Evolutionary conservation across 2,329 filamentous ascomycete species (phyloP).

Genomic region (Diaporthe sp.): DNA sequence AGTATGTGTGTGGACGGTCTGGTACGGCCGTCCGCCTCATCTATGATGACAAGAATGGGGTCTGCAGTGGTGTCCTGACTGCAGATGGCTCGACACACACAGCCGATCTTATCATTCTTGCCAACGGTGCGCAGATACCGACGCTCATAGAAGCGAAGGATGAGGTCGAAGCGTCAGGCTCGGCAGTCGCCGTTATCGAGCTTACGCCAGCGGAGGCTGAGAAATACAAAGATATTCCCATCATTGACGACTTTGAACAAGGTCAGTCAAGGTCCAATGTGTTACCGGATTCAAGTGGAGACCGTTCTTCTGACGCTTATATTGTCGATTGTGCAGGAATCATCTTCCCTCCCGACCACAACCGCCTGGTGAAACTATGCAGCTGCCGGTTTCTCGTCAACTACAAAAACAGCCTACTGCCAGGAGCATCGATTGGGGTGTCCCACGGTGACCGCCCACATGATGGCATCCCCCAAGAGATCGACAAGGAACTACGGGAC

Average conservation of each 20-base stretch:
- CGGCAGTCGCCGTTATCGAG: background rate
- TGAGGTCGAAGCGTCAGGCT: conserved; percentile 64
- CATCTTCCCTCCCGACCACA: background rate
- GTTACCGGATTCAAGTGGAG: rapidly evolving
- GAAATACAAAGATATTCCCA: background rate
- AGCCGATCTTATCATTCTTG: conserved; percentile 73
- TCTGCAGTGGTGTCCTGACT: conserved; percentile 63
- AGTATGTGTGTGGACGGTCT: background rate
- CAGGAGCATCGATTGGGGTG: background rate
- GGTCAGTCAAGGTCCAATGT: background rate
- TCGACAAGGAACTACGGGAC: conserved; percentile 63
- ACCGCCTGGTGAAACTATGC: background rate
- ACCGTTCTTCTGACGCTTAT: background rate
- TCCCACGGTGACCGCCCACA: conserved; percentile 10
- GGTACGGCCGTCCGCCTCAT: background rate
- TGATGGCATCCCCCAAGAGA: conserved; percentile 52
- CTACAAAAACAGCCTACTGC: background rate
- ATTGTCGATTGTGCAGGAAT: background rate
- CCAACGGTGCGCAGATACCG: conserved; percentile 76
- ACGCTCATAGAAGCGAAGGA: conserved; percentile 73
- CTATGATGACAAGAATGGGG: conserved; percentile 43
- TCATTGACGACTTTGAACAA: conserved; percentile 16
- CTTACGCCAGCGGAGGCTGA: conserved; percentile 9
- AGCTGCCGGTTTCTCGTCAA: conserved; percentile 2
- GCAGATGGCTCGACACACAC: conserved; percentile 59